A percentile compares a stretch with the other conserved stretches of the same genome.
These are phyloP conservation scores for Colletotrichum eleusines DNA, from an alignment of 2,329 filamentous ascomycete species.

Conservation along the genomic window DNA sequence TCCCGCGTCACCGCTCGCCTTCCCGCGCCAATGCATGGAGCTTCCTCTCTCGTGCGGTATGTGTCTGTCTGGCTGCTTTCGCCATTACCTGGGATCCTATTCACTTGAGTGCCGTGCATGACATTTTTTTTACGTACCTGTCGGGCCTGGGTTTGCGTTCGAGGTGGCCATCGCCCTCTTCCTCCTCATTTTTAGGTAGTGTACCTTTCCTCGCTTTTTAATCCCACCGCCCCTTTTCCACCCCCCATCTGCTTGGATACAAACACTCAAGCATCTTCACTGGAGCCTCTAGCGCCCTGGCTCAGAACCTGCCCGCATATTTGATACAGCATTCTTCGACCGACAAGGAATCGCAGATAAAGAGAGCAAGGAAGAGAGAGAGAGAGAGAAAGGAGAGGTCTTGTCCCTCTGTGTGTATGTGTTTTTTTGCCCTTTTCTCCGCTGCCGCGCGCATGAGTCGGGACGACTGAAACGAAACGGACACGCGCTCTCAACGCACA, in stretches of 20 bases:
- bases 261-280: neutral
- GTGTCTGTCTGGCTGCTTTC: conserved; percentile 4
- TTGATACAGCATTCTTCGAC: neutral
- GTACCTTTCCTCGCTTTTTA: neutral
- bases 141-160: neutral
- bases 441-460: conserved; percentile 22
- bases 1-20: conserved; percentile 12
- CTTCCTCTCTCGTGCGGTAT: neutral
- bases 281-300: neutral
- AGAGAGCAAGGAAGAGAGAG: too few species aligned
- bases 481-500: conserved; percentile 15
- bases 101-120: conserved; percentile 11
- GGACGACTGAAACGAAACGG: conserved; percentile 25
- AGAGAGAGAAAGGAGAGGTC: neutral
- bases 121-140: conserved; percentile 11
- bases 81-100: conserved; percentile 1
- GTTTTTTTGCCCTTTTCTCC: neutral
- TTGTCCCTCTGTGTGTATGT: neutral
- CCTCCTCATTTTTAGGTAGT: too few species aligned
- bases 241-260: neutral
- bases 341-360: neutral
- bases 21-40: conserved; percentile 29
- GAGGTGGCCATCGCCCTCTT: too few species aligned
- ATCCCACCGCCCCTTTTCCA: conserved; percentile 7
- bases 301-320: neutral